phyloP scores from a whole-genome alignment of 1,284 basidiomycete species.

The Cutaneotrichosporon sp. region DNA sequence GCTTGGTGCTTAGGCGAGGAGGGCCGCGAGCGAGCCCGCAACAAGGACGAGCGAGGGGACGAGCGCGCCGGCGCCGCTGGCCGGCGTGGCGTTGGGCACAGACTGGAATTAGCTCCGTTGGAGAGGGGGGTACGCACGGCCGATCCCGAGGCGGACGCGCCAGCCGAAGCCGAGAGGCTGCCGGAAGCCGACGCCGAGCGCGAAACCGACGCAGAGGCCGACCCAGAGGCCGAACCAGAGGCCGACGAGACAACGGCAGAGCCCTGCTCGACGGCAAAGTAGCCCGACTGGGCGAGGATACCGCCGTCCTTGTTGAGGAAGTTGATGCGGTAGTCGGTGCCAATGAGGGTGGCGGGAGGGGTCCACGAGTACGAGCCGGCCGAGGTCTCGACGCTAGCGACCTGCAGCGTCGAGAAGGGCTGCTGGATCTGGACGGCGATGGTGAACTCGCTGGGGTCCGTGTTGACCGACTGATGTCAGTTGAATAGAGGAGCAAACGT shows the following conservation, averaged over 20 bases:
- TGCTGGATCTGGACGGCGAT: slow-evolving; percentile 37
- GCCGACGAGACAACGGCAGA: slow-evolving; percentile 20
- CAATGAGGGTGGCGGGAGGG: slow-evolving; percentile 29
- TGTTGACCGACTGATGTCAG: slow-evolving; percentile 33
- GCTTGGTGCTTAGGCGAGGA: slow-evolving; percentile 18
- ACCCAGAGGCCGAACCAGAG: slow-evolving; percentile 14
- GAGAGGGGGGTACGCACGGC: not conserved
- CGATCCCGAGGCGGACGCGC: slow-evolving; percentile 3
- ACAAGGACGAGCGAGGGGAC: slow-evolving; percentile 25
- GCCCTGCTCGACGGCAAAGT: slow-evolving; percentile 38
- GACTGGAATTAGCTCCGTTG: slow-evolving; percentile 7
- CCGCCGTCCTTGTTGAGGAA: slow-evolving; percentile 29
- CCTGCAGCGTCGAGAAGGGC: slow-evolving; percentile 44
- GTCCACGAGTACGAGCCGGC: slow-evolving; percentile 41
- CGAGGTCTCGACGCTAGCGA: slow-evolving; percentile 38
- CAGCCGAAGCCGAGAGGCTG: not conserved
- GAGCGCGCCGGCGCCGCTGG: slow-evolving; percentile 14
- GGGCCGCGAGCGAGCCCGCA: slow-evolving; percentile 16
- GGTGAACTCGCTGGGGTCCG: slow-evolving; percentile 42
- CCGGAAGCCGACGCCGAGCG: not conserved
- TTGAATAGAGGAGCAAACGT: slow-evolving; percentile 14
- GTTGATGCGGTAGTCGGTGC: slow-evolving; percentile 29
- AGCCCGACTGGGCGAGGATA: slow-evolving; percentile 46
- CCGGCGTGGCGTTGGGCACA: not conserved
- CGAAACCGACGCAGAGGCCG: slow-evolving; percentile 8